Percentiles rank a stretch among this genome's conserved stretches.
These are phyloP conservation scores for Aspergillus sp. DNA, from an alignment of 2,329 filamentous ascomycete species.

Conservation along the genomic window DNA sequence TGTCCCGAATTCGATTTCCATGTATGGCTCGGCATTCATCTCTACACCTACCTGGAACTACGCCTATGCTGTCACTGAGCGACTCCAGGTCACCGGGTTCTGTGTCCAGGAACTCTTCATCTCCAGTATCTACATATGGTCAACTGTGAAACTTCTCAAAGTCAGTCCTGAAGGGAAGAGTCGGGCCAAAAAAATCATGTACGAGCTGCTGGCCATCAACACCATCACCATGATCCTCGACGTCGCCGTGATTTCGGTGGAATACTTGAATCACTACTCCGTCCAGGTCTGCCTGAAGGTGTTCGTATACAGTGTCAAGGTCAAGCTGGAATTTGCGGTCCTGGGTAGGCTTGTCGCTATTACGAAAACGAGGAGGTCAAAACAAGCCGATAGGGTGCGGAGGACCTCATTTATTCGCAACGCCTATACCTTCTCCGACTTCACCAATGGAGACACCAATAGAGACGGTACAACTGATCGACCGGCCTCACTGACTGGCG, in stretches of 20 bases:
- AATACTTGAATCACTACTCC: slow-evolving; percentile 43
- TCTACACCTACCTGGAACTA: not conserved
- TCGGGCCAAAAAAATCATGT: slow-evolving; percentile 33
- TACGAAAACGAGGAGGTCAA: slow-evolving; percentile 4
- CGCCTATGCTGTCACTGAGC: slow-evolving; percentile 49
- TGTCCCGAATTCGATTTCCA: not conserved
- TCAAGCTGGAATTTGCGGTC: slow-evolving; percentile 50
- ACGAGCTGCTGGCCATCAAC: slow-evolving; percentile 50
- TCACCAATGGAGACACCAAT: not conserved
- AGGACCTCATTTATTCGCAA: not conserved
- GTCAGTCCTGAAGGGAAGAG: slow-evolving; percentile 40
- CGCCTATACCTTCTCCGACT: not conserved
- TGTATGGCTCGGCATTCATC: not conserved
- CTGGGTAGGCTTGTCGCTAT: slow-evolving; percentile 40
- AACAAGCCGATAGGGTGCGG: not conserved
- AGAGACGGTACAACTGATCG: not conserved
- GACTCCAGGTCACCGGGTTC: slow-evolving; percentile 56
- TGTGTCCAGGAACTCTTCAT: slow-evolving; percentile 56
- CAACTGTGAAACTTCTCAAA: slow-evolving; percentile 51
- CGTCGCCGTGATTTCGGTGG: slow-evolving; percentile 39
- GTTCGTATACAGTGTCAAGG: slow-evolving; percentile 48
- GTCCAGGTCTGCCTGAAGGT: slow-evolving; percentile 47
- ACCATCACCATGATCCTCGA: slow-evolving; percentile 48
- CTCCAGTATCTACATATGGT: slow-evolving; percentile 52
- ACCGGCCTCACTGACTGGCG: not conserved